A percentile compares a stretch with the other conserved stretches of the same genome.
Conservation (phyloP, 805 yeast genomes). For the Candida sanyiensis region DNA sequence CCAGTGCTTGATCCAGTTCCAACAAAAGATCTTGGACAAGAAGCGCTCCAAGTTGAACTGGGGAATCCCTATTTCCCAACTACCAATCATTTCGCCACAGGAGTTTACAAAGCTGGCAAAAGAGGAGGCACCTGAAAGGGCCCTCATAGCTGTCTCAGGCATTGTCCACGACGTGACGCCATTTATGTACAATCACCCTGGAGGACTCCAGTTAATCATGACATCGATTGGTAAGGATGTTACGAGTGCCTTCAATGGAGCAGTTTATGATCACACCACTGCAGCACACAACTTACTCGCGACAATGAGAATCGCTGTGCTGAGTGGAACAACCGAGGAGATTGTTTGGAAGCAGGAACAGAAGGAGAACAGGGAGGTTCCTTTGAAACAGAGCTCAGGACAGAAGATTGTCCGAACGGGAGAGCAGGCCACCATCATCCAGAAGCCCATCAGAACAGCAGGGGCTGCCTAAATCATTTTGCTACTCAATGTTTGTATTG, state of each 20-base stretch:
- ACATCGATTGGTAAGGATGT: conserved; percentile 92
- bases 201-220: conserved; percentile 73
- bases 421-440: conserved; percentile 47
- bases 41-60: conserved; percentile 77
- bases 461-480: conserved; percentile 42
- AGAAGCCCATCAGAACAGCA: conserved; percentile 45
- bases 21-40: conserved; percentile 72
- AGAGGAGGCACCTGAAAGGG: conserved; percentile 44
- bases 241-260: conserved; percentile 90
- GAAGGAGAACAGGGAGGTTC: conserved; percentile 58
- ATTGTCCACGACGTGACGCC: conserved; percentile 92
- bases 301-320: conserved; percentile 88
- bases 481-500: neutral
- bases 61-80: conserved; percentile 89
- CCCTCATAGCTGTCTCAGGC: conserved; percentile 79
- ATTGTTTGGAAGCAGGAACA: conserved; percentile 77
- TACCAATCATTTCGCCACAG: conserved; percentile 61
- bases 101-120: conserved; percentile 38
- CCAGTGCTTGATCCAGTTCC: conserved; percentile 71
- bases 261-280: conserved; percentile 87
- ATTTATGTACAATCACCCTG: conserved; percentile 89
- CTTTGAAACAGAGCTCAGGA: conserved; percentile 49
- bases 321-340: conserved; percentile 74
- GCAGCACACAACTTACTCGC: conserved; percentile 90
- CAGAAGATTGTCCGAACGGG: conserved; percentile 54